Evolutionary conservation across 1,284 basidiomycete species (phyloP).

Genomic region (Irpex sp.): DNA sequence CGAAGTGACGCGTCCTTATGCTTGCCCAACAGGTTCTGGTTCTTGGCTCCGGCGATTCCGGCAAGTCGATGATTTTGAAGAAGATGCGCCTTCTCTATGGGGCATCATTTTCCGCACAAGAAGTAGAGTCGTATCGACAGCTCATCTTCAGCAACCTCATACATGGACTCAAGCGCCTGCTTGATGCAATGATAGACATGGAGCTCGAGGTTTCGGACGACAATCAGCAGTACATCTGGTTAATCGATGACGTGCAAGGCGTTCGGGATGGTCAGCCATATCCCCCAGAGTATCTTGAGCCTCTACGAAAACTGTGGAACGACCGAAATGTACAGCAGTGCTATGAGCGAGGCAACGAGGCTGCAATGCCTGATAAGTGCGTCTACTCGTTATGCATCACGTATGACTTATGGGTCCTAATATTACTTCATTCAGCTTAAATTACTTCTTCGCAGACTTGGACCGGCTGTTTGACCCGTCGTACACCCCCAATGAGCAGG

Average conservation of each 20-base stretch:
- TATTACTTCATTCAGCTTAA: slow-evolving; percentile 38
- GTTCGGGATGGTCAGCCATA: slow-evolving; percentile 80
- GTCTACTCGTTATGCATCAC: neutral
- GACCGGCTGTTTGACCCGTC: slow-evolving; percentile 73
- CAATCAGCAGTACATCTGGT: slow-evolving; percentile 51
- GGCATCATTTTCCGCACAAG: slow-evolving; percentile 70
- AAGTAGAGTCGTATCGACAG: slow-evolving; percentile 81
- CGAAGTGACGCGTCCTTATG: slow-evolving; percentile 1
- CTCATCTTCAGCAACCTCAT: slow-evolving; percentile 91
- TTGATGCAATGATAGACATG: slow-evolving; percentile 90
- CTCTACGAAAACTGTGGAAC: slow-evolving; percentile 74
- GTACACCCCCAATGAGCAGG: slow-evolving; percentile 76
- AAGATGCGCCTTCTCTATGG: slow-evolving; percentile 90
- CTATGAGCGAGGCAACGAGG: slow-evolving; percentile 78
- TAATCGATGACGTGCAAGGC: slow-evolving; percentile 69
- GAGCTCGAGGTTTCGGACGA: slow-evolving; percentile 66
- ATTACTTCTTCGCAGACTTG: slow-evolving; percentile 76
- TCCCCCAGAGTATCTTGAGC: slow-evolving; percentile 59
- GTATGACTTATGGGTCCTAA: slow-evolving; percentile 7
- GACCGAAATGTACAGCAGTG: slow-evolving; percentile 76
- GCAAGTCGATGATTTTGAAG: slow-evolving; percentile 92
- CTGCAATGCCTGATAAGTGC: slow-evolving; percentile 86
- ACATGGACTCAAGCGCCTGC: slow-evolving; percentile 75
- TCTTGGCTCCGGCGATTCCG: slow-evolving; percentile 90
- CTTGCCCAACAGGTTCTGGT: slow-evolving; percentile 62